These are phyloP conservation scores for Malassezia dermatis DNA, from an alignment of 1,284 basidiomycete species.

Conservation along the genomic window DNA sequence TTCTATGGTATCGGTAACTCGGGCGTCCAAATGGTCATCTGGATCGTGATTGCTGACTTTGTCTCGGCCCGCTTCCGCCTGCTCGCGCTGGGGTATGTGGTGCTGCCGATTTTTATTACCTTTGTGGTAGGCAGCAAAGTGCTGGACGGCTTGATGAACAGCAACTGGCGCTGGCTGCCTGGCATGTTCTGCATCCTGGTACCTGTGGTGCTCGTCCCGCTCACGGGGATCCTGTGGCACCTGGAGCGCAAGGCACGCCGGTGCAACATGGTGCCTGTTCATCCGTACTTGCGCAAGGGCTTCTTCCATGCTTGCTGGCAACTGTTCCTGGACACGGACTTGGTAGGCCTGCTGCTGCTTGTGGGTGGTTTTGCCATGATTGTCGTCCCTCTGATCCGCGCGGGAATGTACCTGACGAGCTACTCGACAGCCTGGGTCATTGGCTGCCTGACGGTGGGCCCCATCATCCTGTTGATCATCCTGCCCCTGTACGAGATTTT, in stretches of 20 bases:
- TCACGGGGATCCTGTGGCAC: constrained; percentile 32
- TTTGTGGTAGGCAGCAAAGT: constrained; percentile 29
- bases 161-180: constrained; percentile 39
- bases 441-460: constrained; percentile 39
- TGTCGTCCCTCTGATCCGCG: constrained; percentile 35
- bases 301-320: constrained; percentile 4
- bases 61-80: constrained; percentile 39
- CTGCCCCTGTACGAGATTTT: constrained; percentile 29
- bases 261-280: constrained; percentile 25
- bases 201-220: constrained; percentile 33
- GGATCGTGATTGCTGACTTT: constrained; percentile 44
- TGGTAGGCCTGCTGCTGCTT: constrained; percentile 38
- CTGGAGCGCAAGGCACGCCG: constrained; percentile 32
- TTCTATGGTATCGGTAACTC: constrained; percentile 43
- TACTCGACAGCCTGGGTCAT: constrained; percentile 40
- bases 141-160: neutral
- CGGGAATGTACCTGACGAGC: neutral
- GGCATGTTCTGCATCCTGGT: constrained; percentile 44
- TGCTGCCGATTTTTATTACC: constrained; percentile 40
- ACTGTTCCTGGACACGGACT: constrained; percentile 35
- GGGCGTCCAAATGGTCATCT: constrained; percentile 43
- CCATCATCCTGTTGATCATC: constrained; percentile 23
- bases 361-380: constrained; percentile 38
- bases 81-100: constrained; percentile 35
- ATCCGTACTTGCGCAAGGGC: constrained; percentile 27